Evolutionary conservation across 2,329 filamentous ascomycete species (phyloP), one percentile per base, ranked within the genome.

Genomic region (Lomentospora prolificans): DNA sequence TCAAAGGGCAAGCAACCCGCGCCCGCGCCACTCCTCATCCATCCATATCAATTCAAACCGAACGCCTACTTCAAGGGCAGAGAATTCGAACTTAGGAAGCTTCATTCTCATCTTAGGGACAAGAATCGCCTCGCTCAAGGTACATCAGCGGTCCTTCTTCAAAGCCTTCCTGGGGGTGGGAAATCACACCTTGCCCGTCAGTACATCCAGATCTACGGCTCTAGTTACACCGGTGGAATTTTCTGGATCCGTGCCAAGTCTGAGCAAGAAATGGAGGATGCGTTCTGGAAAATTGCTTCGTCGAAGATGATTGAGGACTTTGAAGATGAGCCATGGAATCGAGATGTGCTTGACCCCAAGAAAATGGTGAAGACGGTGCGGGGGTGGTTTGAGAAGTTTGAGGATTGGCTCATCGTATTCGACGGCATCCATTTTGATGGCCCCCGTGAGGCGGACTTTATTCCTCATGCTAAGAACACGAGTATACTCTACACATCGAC

Each of bases 201-300:
- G 65, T 88, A 87, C 63, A 77, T 86, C 28, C 86, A 82, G 61
- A 66, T 72, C 3, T 78, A 86, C 61, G 78, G 74, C 33, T 68
- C 74, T 3, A 71, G 79, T 58, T 88, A 84, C 61, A 77, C 79
- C 0, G 84, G 83, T 1, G 85, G 85, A 1, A 75, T 87, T 46
- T 89, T 86, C 65, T 89, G 85, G 85, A 75, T 87, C 14, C 77
- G 82, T 51, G 81, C 82, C 7, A 84, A 82, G 60, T 81, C 79
- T 1, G 64, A 73, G 3, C 70, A 80, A 54, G 81, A 85, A 52
- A 72, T 82, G 31, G 77, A 78, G 54, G 78, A 81, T 51, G 81
- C 80, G 30, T 87, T 80, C 64, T 85, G 81, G 79, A 79, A 83
- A 51, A 85, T 88, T 59, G 83, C 81, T 1, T 78, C 79, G 63